Evolutionary conservation across 305 asterid species (phyloP).

Genomic region (Nicotiana rustica): DNA sequence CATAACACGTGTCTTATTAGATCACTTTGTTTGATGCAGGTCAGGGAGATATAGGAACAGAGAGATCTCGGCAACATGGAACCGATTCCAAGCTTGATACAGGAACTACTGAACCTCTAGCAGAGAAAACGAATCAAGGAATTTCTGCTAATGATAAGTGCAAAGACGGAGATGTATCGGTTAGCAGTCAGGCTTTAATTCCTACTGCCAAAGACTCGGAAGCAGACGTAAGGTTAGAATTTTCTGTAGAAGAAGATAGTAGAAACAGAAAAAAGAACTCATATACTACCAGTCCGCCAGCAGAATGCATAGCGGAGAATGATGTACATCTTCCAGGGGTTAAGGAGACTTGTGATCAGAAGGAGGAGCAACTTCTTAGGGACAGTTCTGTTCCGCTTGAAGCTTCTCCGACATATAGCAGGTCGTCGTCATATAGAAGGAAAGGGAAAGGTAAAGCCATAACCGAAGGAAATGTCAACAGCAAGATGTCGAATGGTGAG

Average conservation of each 20-base stretch:
- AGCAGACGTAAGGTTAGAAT: too few relatives aligned
- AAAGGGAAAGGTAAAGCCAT: constrained; percentile 65
- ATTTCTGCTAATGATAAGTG: constrained; percentile 30
- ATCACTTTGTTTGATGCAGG: constrained; percentile 47
- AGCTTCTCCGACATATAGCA: constrained; percentile 47
- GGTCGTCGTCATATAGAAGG: constrained; percentile 42
- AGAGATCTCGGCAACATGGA: constrained; percentile 36
- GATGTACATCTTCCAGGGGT: constrained; percentile 40
- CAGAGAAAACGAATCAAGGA: constrained; percentile 37
- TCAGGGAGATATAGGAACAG: constrained; percentile 18
- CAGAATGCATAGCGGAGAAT: constrained; percentile 62
- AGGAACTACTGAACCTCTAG: constrained; percentile 36
- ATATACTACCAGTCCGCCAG: neutral
- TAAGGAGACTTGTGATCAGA: constrained; percentile 36
- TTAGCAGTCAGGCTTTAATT: constrained; percentile 37
- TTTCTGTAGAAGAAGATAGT: too few relatives aligned
- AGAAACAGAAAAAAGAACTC: too few relatives aligned
- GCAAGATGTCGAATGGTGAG: constrained; percentile 47
- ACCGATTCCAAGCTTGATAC: constrained; percentile 34
- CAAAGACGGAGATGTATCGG: constrained; percentile 29
- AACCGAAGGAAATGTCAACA: constrained; percentile 46
- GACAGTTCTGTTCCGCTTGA: constrained; percentile 42
- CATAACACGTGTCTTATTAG: constrained; percentile 25
- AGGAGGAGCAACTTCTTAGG: constrained; percentile 36
- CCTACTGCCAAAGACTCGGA: constrained; percentile 40